Evolutionary conservation across 2,329 filamentous ascomycete genomes (phyloP).

Genomic region (Cladophialophora bantiana): DNA sequence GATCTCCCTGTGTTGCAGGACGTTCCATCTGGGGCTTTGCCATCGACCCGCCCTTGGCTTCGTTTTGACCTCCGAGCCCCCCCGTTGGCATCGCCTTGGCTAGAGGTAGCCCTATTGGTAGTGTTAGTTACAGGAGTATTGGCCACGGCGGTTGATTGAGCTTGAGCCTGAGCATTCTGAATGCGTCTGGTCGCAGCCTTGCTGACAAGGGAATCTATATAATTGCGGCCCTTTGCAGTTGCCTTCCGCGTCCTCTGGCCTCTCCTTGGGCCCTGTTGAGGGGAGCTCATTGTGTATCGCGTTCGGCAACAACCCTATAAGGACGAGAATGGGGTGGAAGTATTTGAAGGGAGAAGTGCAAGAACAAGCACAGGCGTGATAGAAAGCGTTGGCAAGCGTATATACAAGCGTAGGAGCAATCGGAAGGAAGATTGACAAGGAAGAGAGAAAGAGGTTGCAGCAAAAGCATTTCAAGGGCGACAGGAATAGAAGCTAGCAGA

Average conservation of each 20-base stretch:
- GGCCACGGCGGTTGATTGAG: neutral
- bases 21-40: neutral
- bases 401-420: neutral
- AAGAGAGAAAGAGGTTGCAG: slow-evolving; percentile 11
- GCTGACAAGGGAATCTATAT: neutral
- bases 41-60: neutral
- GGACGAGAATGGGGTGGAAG: neutral
- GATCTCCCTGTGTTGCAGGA: neutral
- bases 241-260: neutral
- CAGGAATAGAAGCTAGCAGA: slow-evolving; percentile 8
- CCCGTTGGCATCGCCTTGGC: neutral
- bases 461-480: slow-evolving; percentile 7
- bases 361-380: neutral
- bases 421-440: neutral
- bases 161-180: neutral
- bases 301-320: neutral
- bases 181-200: neutral
- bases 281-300: slow-evolving; percentile 1
- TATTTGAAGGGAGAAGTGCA: neutral
- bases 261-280: slow-evolving; percentile 5
- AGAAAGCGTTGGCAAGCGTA: no score
- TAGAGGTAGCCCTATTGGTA: neutral
- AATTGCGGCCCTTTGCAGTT: slow-evolving; percentile 8
- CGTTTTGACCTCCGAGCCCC: neutral
- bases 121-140: neutral